Conservation (phyloP, 192 early-diverging fungal species). For the Lobosporangium transversale region DNA sequence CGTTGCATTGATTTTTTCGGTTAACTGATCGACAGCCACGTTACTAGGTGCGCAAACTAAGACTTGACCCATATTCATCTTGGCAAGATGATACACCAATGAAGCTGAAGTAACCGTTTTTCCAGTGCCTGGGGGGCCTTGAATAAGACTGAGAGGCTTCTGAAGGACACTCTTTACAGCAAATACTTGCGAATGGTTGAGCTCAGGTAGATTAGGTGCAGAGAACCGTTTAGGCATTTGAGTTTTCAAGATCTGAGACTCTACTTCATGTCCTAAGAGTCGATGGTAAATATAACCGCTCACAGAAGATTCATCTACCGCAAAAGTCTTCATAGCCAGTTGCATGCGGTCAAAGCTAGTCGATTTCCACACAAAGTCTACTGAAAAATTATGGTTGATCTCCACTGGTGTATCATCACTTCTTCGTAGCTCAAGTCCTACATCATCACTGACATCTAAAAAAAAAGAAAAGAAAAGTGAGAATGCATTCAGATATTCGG, state of each 20-base stretch:
- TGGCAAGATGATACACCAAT: constrained; percentile 96
- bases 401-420: constrained; percentile 77
- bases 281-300: constrained; percentile 96
- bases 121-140: constrained; percentile 96
- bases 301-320: constrained; percentile 92
- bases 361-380: constrained; percentile 99
- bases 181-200: constrained; percentile 96
- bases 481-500: neutral
- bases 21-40: constrained; percentile 98
- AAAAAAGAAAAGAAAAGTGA: neutral
- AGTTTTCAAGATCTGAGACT: constrained; percentile 82
- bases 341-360: constrained; percentile 98
- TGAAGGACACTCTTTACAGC: constrained; percentile 95
- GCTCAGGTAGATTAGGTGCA: constrained; percentile 93
- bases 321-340: constrained; percentile 95
- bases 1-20: constrained; percentile 95
- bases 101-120: constrained; percentile 99
- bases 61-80: constrained; percentile 90
- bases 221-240: constrained; percentile 89
- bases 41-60: constrained; percentile 99
- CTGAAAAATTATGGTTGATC: constrained; percentile 89
- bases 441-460: constrained; percentile 89
- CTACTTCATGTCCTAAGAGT: constrained; percentile 94
- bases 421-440: constrained; percentile 87
- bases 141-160: constrained; percentile 93